These are phyloP conservation scores for Pachyrhizus erosus DNA, from an alignment of 306 rosid genomes.

Conservation along the genomic window DNA sequence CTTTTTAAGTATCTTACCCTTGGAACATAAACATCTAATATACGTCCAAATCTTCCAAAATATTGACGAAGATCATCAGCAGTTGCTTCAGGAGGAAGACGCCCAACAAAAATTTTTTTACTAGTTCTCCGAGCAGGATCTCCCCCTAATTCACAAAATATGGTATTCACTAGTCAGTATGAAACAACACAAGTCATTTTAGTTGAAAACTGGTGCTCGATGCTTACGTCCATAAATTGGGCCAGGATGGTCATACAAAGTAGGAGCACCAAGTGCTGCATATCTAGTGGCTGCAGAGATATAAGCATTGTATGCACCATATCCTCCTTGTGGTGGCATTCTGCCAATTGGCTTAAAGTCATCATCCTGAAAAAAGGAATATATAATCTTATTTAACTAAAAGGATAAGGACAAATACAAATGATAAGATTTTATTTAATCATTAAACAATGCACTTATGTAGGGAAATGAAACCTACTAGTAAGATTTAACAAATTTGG, in stretches of 20 bases:
- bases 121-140: slow-evolving; percentile 77
- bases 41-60: slow-evolving; percentile 92
- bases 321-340: slow-evolving; percentile 78
- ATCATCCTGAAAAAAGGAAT: slow-evolving; percentile 75
- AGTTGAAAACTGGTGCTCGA: slow-evolving; percentile 7
- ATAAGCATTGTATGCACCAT: slow-evolving; percentile 96
- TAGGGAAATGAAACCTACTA: slow-evolving; percentile 13
- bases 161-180: slow-evolving; percentile 37
- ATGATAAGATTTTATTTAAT: slow-evolving; percentile 2
- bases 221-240: slow-evolving; percentile 86
- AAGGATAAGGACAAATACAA: not conserved
- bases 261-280: slow-evolving; percentile 97
- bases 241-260: slow-evolving; percentile 90
- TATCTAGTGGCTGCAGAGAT: slow-evolving; percentile 96
- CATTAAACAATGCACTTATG: not conserved
- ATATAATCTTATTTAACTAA: not conserved
- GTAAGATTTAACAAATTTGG: slow-evolving; percentile 4
- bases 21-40: slow-evolving; percentile 88
- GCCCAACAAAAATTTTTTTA: slow-evolving; percentile 84
- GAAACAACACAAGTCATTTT: slow-evolving; percentile 25
- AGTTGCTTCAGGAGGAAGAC: slow-evolving; percentile 92
- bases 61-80: slow-evolving; percentile 90
- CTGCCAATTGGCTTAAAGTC: slow-evolving; percentile 83
- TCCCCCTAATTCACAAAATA: slow-evolving; percentile 63
- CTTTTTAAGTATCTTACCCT: slow-evolving; percentile 60